Evolutionary conservation across 805 yeast species (phyloP).

Genomic region (Yarrowia bubula): DNA sequence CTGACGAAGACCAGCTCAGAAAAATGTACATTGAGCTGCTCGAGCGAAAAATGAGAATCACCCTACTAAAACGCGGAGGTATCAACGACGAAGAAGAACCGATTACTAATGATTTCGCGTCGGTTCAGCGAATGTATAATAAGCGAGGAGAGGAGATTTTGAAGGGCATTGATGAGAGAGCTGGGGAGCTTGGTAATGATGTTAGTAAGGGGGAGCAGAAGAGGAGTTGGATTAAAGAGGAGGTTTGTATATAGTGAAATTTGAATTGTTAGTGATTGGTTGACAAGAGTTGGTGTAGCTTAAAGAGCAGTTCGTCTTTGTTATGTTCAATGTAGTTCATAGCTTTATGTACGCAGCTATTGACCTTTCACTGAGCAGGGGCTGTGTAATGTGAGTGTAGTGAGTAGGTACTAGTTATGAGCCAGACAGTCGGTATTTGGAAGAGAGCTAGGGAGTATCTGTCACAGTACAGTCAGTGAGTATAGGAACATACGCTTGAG

Average conservation of each 20-base stretch:
- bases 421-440: no score
- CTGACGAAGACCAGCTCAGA: background rate
- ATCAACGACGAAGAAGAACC: conserved; percentile 5
- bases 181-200: background rate
- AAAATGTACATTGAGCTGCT: background rate
- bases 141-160: background rate
- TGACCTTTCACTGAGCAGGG: no score
- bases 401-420: no score
- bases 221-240: conserved; percentile 1
- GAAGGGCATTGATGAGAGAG: background rate
- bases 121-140: background rate
- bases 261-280: no score
- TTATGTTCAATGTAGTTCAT: no score
- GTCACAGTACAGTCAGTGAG: no score
- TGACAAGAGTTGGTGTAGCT: no score
- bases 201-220: background rate
- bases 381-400: no score
- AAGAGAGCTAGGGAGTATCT: no score
- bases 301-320: no score
- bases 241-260: background rate
- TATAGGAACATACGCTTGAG: no score
- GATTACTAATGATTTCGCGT: background rate
- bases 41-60: background rate
- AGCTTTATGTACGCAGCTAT: no score
- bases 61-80: background rate